A percentile compares a stretch with the other conserved stretches of the same genome.
These are phyloP conservation scores for Penicillium steckii DNA, from an alignment of 495 filamentous ascomycete genomes.

Conservation along the genomic window DNA sequence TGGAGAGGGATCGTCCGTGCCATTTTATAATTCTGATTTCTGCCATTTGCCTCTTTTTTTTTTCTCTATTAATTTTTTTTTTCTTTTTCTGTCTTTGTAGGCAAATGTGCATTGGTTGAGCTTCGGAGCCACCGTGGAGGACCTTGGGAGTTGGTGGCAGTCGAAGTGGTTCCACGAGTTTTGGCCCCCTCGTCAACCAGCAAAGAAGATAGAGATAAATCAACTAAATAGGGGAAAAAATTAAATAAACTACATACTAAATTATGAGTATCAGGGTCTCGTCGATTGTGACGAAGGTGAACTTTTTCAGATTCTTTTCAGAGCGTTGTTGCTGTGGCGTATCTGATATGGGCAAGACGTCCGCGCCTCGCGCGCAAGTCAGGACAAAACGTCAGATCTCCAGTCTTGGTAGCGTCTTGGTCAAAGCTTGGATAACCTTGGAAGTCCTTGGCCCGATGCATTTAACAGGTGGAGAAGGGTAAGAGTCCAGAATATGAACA, in stretches of 20 bases:
- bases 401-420: not conserved
- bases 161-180: constrained; percentile 2
- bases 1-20: constrained; percentile 2
- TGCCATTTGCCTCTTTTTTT: too few relatives aligned
- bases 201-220: too few relatives aligned
- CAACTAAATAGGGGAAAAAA: too few relatives aligned
- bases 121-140: constrained; percentile 19
- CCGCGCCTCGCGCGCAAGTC: not conserved
- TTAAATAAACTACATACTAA: too few relatives aligned
- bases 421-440: constrained; percentile 2
- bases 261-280: too few relatives aligned
- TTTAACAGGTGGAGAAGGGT: not conserved
- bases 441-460: not conserved
- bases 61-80: too few relatives aligned
- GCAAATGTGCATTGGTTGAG: not conserved
- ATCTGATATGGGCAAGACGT: not conserved
- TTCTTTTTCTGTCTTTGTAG: too few relatives aligned
- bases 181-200: not conserved
- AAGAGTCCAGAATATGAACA: not conserved
- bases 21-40: constrained; percentile 30
- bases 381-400: not conserved
- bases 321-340: too few relatives aligned
- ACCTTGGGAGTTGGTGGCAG: constrained; percentile 25
- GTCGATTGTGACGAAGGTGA: too few relatives aligned
- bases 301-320: not conserved